Percentiles rank a stretch among this genome's conserved stretches.
Conservation (phyloP, 2,329 filamentous ascomycete species). For the Tricladium varicosporioides region DNA sequence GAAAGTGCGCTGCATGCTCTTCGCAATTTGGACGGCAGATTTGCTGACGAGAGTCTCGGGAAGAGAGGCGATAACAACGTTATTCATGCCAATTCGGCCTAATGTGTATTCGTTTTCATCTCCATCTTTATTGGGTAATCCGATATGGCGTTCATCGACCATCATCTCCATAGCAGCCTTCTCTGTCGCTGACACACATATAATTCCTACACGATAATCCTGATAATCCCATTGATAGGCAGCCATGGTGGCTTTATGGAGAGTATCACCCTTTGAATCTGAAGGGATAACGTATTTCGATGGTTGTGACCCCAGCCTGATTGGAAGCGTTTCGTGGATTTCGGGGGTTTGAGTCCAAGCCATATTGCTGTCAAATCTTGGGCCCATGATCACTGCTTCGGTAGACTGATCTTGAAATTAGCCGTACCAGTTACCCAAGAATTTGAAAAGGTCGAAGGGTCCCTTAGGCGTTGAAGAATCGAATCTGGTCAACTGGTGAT, state of each 20-base stretch:
- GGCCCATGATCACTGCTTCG: too few relatives aligned
- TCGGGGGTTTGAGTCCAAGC: too few relatives aligned
- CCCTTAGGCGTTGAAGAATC: too few relatives aligned
- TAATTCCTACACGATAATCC: not conserved
- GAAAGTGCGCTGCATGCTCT: not conserved
- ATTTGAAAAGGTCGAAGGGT: too few relatives aligned
- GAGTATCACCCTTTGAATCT: too few relatives aligned
- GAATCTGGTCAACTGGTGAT: too few relatives aligned
- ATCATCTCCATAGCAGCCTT: not conserved
- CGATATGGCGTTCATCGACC: not conserved
- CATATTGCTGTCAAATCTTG: too few relatives aligned
- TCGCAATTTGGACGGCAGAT: not conserved
- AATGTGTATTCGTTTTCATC: not conserved
- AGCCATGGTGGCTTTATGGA: not conserved
- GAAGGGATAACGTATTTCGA: too few relatives aligned
- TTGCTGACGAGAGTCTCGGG: not conserved
- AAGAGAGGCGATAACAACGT: not conserved
- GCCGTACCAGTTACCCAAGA: too few relatives aligned
- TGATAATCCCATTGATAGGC: not conserved
- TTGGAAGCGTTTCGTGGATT: too few relatives aligned
- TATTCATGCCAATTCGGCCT: not conserved
- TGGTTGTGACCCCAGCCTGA: too few relatives aligned
- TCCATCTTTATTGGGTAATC: not conserved
- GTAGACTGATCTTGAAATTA: too few relatives aligned
- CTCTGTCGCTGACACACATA: not conserved